Conservation (phyloP, 768 basidiomycete genomes). For the Russula griseocarnosa region DNA sequence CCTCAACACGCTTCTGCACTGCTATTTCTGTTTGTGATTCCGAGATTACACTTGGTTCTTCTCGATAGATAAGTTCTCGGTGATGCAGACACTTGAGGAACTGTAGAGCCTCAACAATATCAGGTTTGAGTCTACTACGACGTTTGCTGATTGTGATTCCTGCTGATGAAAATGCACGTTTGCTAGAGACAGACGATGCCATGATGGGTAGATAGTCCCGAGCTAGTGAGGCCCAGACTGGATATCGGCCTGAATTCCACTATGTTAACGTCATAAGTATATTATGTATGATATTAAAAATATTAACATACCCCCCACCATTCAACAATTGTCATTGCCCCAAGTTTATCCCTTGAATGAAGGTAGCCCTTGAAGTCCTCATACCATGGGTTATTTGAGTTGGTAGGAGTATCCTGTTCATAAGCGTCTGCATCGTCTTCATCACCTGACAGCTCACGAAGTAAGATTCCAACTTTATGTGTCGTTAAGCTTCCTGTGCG, state of each 20-base stretch:
- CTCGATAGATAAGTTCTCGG: conserved; percentile 28
- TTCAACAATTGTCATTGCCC: not conserved
- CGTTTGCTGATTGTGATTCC: conserved; percentile 38
- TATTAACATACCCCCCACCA: conserved; percentile 16
- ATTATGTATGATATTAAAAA: not conserved
- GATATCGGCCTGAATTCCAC: conserved; percentile 32
- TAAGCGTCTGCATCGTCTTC: not conserved
- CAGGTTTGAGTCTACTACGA: conserved; percentile 29
- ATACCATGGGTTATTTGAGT: not conserved
- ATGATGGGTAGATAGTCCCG: too few species aligned
- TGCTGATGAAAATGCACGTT: conserved; percentile 40
- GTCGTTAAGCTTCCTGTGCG: too few species aligned
- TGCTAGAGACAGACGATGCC: conserved; percentile 11
- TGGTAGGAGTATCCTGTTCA: too few species aligned
- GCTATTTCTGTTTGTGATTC: too few species aligned
- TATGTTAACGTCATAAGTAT: not conserved
- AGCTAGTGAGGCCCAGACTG: conserved; percentile 32
- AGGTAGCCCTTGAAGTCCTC: not conserved
- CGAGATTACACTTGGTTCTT: not conserved
- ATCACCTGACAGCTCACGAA: not conserved
- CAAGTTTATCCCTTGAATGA: not conserved
- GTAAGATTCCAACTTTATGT: not conserved
- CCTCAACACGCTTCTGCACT: too few species aligned
- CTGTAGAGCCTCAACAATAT: conserved; percentile 33
- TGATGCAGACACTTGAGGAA: conserved; percentile 28